Conservation (phyloP, 306 rosid species). For the Dicorynia guianensis region DNA sequence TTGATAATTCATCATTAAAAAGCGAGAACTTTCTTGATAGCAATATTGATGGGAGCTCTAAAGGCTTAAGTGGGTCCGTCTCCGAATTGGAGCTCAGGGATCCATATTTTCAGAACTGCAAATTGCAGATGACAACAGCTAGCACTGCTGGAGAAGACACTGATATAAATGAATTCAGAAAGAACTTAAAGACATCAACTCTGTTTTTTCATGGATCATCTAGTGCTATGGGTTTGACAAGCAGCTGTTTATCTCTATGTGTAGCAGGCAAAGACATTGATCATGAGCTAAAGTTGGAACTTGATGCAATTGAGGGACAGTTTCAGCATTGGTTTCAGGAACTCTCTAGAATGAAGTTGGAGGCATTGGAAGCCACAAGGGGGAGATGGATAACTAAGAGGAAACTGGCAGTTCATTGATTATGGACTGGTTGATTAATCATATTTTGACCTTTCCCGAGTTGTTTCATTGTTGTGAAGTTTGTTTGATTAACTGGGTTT, state of each 20-base stretch:
- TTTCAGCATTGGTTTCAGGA: conserved; percentile 63
- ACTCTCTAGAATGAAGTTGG: conserved; percentile 66
- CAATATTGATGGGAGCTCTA: conserved; percentile 42
- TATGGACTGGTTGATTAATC: conserved; percentile 26
- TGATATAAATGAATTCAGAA: conserved; percentile 35
- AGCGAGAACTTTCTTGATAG: conserved; percentile 41
- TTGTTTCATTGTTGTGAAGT: conserved; percentile 37
- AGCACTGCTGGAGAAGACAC: conserved; percentile 35
- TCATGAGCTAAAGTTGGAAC: conserved; percentile 58
- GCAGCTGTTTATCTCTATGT: conserved; percentile 51
- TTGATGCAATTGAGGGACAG: conserved; percentile 59
- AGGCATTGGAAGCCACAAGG: conserved; percentile 61
- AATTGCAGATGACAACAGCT: conserved; percentile 40
- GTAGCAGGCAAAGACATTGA: conserved; percentile 52
- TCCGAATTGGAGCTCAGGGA: conserved; percentile 50
- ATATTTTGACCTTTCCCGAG: conserved; percentile 16
- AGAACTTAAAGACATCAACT: conserved; percentile 30
- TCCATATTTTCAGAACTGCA: conserved; percentile 48
- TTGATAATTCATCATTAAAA: conserved; percentile 46
- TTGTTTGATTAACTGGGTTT: conserved; percentile 1
- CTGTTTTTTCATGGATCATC: conserved; percentile 26
- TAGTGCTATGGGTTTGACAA: conserved; percentile 50
- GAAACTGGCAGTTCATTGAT: conserved; percentile 49
- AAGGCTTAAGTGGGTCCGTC: conserved; percentile 46
- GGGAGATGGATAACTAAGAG: conserved; percentile 67